Base-by-base conservation (phyloP, 2,329 filamentous ascomycete genomes). In the Rutstroemia sp. region DNA sequence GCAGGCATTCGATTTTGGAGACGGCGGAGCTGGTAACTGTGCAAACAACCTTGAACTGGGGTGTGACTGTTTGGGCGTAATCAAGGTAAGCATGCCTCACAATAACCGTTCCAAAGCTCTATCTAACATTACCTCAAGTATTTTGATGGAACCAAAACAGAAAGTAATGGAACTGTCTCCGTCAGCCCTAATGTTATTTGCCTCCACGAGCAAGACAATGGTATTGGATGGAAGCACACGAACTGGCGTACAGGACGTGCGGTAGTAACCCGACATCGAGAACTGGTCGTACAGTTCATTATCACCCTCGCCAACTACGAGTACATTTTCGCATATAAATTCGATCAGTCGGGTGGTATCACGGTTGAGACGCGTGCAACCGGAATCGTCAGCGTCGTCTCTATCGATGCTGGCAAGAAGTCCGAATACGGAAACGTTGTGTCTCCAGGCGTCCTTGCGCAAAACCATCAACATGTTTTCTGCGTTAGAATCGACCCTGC, bases 261-360 rank as follows among this genome's bases (percentile, higher is more conserved):
- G 0, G 81, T 83, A 1, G 81, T 87, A 0, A 80, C 80, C 0
- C 75, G 85, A 7, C 75, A 77, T 57, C 77, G 84, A 0, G 79
- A 86, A 61, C 75, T 88, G 2, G 82, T 88, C 0, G 69, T 88
- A 2, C 84, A 88, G 62, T 84, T 80, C 65, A 83, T 87, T 68
- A 81, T 84, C 60, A 88, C 84, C 0, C 76, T 87, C 2, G 81
- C 81, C 19, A 88, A 88, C 70, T 88, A 88, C 72, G 84, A 88
- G 65, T 88, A 88, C 65, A 77, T 87, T 42, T 80, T 87, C 57
- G 77, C 79, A 2, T 87, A 78, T 69, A 79, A 82, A 59, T 81
- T 88, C 58, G 80, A 86, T 64, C 83, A 83, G 46, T 76, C 80
- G 0, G 85, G 80, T 8, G 81, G 78, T 10, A 76, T 87, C 61